Evolutionary conservation across 2,329 filamentous ascomycete genomes (phyloP), one percentile per base, ranked within the genome.

Genomic region (Hyphodiscus sp.): DNA sequence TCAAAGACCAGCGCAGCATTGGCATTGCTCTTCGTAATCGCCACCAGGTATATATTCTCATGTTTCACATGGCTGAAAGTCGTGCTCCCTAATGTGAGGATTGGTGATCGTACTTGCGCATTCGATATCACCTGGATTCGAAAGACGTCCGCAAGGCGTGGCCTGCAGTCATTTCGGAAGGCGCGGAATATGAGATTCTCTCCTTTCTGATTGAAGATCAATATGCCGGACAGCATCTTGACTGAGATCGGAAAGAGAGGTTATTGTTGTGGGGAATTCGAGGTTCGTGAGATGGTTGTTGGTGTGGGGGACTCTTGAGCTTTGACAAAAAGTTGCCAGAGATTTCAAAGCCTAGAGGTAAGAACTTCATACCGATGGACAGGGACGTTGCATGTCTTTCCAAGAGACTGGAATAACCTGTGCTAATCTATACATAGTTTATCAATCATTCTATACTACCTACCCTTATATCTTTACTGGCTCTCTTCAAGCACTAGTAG

Each of bases 21-120:
- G 75, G 91, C 94, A 74, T 99, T 99, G 76, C 91, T 96, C 77
- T 97, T 99, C 54, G 91, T 97, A 64, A 99, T 89, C 18, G 92
- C 94, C 52, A 97, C 92, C 63, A 99, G 74, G 72, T 97, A 99
- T 69, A 99, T 96, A 71, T 99, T 99, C 70, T 99, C 94, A 74
- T 96, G 92, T 72, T 96, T 96, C 74, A 99, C 92, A 84, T 99
- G 94, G 77, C 91, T 96, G 73, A 99, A 99, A 46, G 95, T 99
- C 53, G 94, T 99, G 70, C 90, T 96, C 60, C 95, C 94, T 54
- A 99, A 83, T 4, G 94, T 99, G 65, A 99, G 79, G 73, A 99
- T 97, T 55, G 94, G 94, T 62, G 94, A 97, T 63, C 95, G 90
- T 56, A 99, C 94, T 72, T 96, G 91, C 50, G 94, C 86, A 71